Evolutionary conservation across 1,284 basidiomycete genomes (phyloP).

Genomic region (Pascua guehoae): DNA sequence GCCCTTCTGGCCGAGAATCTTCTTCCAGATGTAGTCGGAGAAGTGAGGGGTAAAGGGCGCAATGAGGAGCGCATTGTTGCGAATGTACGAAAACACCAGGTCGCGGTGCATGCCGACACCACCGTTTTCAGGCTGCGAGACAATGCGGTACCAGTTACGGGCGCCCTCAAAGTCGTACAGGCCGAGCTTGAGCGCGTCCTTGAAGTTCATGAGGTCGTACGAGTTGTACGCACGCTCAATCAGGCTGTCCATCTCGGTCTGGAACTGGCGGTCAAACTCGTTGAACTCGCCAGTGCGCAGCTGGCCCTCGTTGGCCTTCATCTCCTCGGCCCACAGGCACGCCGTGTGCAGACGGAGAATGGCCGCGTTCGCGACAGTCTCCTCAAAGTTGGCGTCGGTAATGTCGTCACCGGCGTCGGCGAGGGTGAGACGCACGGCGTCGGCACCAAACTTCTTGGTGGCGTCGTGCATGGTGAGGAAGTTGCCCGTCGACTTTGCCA

Average conservation of each 20-base stretch:
- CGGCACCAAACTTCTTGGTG: conserved; percentile 49
- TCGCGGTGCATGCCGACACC: conserved; percentile 79
- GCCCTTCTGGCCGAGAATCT: conserved; percentile 66
- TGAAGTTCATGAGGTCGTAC: conserved; percentile 83
- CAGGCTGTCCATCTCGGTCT: conserved; percentile 84
- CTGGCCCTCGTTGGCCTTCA: conserved; percentile 59
- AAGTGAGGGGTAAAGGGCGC: conserved; percentile 92
- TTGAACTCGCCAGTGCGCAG: conserved; percentile 61
- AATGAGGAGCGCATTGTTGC: conserved; percentile 69
- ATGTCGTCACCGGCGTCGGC: conserved; percentile 97
- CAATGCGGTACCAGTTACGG: conserved; percentile 95
- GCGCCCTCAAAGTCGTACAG: conserved; percentile 93
- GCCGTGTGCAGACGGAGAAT: conserved; percentile 92
- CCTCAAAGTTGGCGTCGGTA: conserved; percentile 87
- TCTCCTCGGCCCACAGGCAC: conserved; percentile 89
- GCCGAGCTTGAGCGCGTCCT: conserved; percentile 89
- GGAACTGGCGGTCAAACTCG: conserved; percentile 79
- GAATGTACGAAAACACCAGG: conserved; percentile 73
- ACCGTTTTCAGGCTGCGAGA: conserved; percentile 66
- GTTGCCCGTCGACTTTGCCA: conserved; percentile 88
- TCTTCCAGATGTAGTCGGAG: conserved; percentile 84
- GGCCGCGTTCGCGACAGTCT: conserved; percentile 96
- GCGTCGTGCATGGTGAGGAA: conserved; percentile 51
- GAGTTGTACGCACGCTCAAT: conserved; percentile 73
- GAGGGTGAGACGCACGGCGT: conserved; percentile 81